These are phyloP conservation scores for Daldinia eschscholtzii DNA, from an alignment of 2,329 filamentous ascomycete genomes.

Conservation along the genomic window DNA sequence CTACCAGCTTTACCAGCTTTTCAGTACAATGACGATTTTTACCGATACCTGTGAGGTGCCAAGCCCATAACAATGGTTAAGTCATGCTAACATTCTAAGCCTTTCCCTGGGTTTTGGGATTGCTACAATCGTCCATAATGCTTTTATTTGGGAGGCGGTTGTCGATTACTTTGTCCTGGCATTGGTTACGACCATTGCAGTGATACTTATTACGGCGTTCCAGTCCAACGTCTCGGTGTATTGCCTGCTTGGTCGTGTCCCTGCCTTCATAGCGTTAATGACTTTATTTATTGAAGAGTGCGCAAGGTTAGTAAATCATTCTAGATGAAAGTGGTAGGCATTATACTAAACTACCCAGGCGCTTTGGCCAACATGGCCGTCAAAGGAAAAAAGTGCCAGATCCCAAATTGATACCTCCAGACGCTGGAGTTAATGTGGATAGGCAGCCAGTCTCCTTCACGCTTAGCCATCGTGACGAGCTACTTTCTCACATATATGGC, in stretches of 20 bases:
- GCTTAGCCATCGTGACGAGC: slow-evolving; percentile 3
- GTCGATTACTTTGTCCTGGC: slow-evolving; percentile 32
- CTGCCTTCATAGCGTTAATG: slow-evolving; percentile 25
- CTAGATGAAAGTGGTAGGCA: background rate
- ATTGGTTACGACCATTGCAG: slow-evolving; percentile 13
- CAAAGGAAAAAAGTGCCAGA: slow-evolving; percentile 23
- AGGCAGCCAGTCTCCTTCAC: background rate
- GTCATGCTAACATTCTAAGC: slow-evolving; percentile 37
- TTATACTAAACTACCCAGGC: slow-evolving; percentile 17
- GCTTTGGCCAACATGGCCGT: background rate
- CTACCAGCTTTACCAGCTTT: slow-evolving; percentile 34
- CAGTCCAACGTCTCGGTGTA: slow-evolving; percentile 17
- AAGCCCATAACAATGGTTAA: background rate
- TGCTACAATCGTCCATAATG: slow-evolving; percentile 31
- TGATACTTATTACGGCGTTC: slow-evolving; percentile 18
- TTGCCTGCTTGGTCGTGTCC: slow-evolving; percentile 24
- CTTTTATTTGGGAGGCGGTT: slow-evolving; percentile 33
- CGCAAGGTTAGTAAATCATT: slow-evolving; percentile 27
- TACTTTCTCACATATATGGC: slow-evolving; percentile 33
- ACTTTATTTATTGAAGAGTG: slow-evolving; percentile 32
- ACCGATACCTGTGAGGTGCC: slow-evolving; percentile 43
- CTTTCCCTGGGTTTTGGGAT: slow-evolving; percentile 38
- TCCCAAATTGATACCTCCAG: slow-evolving; percentile 1
- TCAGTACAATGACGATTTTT: slow-evolving; percentile 29
- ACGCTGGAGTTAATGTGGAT: background rate